Percentiles rank a stretch among this genome's conserved stretches.
These are phyloP conservation scores for Leccinum rimulosum DNA, from an alignment of 768 basidiomycete genomes.

Conservation along the genomic window DNA sequence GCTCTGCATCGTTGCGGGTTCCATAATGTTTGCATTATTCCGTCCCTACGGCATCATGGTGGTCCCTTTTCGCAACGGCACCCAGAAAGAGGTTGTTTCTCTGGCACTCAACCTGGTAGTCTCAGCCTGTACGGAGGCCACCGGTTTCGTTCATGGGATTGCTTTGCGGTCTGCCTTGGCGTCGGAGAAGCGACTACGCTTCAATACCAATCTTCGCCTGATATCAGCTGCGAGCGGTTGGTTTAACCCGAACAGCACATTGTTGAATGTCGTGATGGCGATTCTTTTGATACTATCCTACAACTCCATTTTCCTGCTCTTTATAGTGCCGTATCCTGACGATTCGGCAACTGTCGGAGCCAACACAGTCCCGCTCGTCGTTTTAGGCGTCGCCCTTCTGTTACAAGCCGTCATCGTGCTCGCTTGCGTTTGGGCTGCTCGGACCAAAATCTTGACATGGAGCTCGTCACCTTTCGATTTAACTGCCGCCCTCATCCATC, in stretches of 20 bases:
- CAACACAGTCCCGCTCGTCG: constrained; percentile 23
- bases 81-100: constrained; percentile 18
- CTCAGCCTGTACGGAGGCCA: constrained; percentile 28
- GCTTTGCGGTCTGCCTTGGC: constrained; percentile 27
- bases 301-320: constrained; percentile 19
- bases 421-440: constrained; percentile 17
- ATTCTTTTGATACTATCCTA: constrained; percentile 31
- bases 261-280: constrained; percentile 22
- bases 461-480: constrained; percentile 32
- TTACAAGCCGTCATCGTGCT: constrained; percentile 28
- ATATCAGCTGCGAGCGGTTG: constrained; percentile 20
- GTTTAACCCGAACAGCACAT: constrained; percentile 24
- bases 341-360: too few species aligned
- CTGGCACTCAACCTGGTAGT: constrained; percentile 28
- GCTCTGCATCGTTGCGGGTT: too few species aligned
- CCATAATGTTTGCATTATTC: constrained; percentile 22
- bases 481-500: constrained; percentile 30
- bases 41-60: constrained; percentile 23
- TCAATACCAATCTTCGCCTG: constrained; percentile 31
- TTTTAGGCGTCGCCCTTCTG: constrained; percentile 25
- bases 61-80: constrained; percentile 7
- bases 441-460: constrained; percentile 29
- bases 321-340: too few species aligned
- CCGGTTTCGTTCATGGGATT: constrained; percentile 26
- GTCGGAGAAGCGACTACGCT: constrained; percentile 22